These are phyloP conservation scores for Skeletonema marinoi DNA, from an alignment of 108 stramenopile genomes.

Conservation along the genomic window DNA sequence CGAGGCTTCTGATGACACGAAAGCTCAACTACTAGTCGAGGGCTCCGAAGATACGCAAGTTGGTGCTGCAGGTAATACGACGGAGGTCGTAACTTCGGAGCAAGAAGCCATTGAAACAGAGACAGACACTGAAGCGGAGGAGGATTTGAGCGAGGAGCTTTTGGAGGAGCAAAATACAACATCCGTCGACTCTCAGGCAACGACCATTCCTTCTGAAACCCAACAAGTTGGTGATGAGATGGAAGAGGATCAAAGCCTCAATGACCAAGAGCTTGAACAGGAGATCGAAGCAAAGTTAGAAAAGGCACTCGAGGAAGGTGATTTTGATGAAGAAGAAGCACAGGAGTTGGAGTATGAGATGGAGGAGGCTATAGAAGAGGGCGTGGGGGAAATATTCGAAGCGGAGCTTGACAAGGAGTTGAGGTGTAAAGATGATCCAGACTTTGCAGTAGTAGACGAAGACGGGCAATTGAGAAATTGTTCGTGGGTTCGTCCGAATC, in stretches of 20 bases:
- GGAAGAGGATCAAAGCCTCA: neutral
- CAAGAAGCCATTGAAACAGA: too few species aligned
- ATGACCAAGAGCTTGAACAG: neutral
- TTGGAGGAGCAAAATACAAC: too few species aligned
- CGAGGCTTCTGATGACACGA: neutral
- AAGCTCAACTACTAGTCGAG: neutral
- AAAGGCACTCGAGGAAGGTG: neutral
- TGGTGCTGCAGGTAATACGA: too few species aligned
- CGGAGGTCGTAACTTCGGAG: too few species aligned
- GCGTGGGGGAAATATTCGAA: neutral
- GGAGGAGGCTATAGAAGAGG: neutral
- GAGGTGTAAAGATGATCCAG: slow-evolving; percentile 28
- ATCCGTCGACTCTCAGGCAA: neutral
- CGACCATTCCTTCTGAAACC: neutral
- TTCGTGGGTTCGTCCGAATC: slow-evolving; percentile 10
- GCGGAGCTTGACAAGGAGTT: neutral
- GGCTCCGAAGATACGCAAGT: neutral
- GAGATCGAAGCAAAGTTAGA: neutral
- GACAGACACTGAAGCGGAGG: too few species aligned
- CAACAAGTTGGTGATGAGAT: neutral
- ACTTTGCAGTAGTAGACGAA: slow-evolving; percentile 15
- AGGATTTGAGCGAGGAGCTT: too few species aligned
- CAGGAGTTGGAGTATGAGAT: neutral
- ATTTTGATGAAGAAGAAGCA: neutral
- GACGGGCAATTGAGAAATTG: slow-evolving; percentile 6